A percentile compares a stretch with the other conserved stretches of the same genome.
These are phyloP conservation scores for Haematococcus lacustris DNA, from an alignment of 139 green algal genomes.

Conservation along the genomic window DNA sequence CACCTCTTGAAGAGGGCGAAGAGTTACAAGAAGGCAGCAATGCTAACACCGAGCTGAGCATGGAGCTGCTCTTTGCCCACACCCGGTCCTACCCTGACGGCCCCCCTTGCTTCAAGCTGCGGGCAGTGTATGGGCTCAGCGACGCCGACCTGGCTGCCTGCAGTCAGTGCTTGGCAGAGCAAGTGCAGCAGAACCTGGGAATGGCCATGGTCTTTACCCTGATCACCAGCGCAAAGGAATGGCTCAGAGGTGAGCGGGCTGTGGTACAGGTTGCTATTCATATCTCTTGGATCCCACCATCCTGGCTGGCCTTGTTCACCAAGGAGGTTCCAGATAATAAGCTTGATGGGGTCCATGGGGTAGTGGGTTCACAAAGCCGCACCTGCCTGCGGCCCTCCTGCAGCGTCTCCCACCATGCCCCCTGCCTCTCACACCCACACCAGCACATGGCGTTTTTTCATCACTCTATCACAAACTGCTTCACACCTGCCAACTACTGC, in stretches of 20 bases:
- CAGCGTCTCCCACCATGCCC: too few relatives aligned
- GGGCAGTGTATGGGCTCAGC: constrained; percentile 55
- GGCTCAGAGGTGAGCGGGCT: constrained; percentile 41
- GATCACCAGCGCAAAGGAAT: constrained; percentile 62
- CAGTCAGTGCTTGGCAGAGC: constrained; percentile 11
- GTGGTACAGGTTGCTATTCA: too few relatives aligned
- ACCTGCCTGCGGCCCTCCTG: too few relatives aligned
- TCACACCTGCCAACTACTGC: too few relatives aligned
- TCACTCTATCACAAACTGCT: too few relatives aligned
- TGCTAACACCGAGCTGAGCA: constrained; percentile 20
- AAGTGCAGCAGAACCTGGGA: constrained; percentile 55
- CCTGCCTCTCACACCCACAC: too few relatives aligned
- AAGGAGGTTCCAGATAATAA: too few relatives aligned
- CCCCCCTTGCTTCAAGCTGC: constrained; percentile 39
- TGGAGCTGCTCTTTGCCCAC: constrained; percentile 52
- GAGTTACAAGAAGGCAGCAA: constrained; percentile 5
- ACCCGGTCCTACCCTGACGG: constrained; percentile 54
- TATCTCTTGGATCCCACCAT: too few relatives aligned
- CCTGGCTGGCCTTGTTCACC: too few relatives aligned
- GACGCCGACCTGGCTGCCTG: constrained; percentile 53
- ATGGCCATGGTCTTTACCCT: constrained; percentile 80
- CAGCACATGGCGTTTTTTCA: too few relatives aligned
- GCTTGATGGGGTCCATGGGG: background rate
- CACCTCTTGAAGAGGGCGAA: constrained; percentile 23
- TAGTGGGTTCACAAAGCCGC: too few relatives aligned